phyloP scores from a whole-genome alignment of 768 basidiomycete species.

The Rhodotorula babjevae region DNA sequence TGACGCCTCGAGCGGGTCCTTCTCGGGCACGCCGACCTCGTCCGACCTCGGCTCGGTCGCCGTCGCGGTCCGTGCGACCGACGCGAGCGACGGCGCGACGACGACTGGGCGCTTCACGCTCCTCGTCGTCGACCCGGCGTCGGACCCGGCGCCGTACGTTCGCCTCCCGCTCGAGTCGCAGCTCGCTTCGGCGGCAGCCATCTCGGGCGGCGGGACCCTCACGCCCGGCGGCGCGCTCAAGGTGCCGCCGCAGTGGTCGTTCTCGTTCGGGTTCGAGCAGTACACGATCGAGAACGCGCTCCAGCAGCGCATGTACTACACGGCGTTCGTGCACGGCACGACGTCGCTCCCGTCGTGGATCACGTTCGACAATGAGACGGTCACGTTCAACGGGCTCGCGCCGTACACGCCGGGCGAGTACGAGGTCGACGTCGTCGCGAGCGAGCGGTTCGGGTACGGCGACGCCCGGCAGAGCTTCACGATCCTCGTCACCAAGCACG shows the following conservation, averaged over 20 bases:
- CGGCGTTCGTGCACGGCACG: conserved; percentile 62
- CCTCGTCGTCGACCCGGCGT: conserved; percentile 55
- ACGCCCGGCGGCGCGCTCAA: conserved; percentile 53
- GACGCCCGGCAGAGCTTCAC: conserved; percentile 60
- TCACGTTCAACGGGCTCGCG: conserved; percentile 74
- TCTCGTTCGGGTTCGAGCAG: conserved; percentile 75
- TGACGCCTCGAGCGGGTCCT: conserved; percentile 57
- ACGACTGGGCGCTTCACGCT: conserved; percentile 42
- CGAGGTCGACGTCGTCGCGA: conserved; percentile 61
- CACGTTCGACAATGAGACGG: conserved; percentile 59
- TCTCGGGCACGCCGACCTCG: conserved; percentile 64
- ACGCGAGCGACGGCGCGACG: conserved; percentile 51
- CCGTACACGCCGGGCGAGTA: conserved; percentile 53
- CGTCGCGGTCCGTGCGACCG: conserved; percentile 61
- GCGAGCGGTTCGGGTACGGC: conserved; percentile 68
- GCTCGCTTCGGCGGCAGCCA: conserved; percentile 41
- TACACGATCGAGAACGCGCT: conserved; percentile 56
- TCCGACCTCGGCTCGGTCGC: conserved; percentile 61
- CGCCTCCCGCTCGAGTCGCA: conserved; percentile 46
- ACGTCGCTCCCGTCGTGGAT: conserved; percentile 71
- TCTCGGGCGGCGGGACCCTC: conserved; percentile 37
- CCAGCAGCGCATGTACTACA: conserved; percentile 57
- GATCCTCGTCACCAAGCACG: conserved; percentile 64
- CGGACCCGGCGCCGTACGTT: conserved; percentile 55
- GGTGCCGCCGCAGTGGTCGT: conserved; percentile 77